Evolutionary conservation across 257 asterid species (phyloP).

Genomic region (Solanum neorickii): DNA sequence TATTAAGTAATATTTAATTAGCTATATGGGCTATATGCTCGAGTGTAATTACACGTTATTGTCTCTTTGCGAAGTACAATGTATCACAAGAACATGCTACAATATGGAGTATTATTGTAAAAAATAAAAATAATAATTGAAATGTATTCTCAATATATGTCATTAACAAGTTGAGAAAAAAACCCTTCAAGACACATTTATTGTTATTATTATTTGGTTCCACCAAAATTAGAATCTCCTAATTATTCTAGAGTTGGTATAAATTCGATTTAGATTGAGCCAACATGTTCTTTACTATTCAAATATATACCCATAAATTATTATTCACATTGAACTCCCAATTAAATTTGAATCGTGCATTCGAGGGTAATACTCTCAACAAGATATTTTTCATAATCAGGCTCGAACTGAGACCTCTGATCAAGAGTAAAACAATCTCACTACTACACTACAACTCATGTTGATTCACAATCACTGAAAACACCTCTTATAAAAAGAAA

Average conservation of each 20-base stretch:
- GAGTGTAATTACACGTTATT: neutral
- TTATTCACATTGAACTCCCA: too few species aligned
- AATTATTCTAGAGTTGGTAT: neutral
- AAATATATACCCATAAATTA: too few species aligned
- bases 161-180: neutral
- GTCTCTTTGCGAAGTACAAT: neutral
- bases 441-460: too few species aligned
- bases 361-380: too few species aligned
- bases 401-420: accelerated
- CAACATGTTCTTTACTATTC: too few species aligned
- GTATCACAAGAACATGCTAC: neutral
- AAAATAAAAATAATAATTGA: neutral
- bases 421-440: too few species aligned
- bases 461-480: too few species aligned
- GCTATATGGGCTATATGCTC: too few species aligned
- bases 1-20: too few species aligned
- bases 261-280: neutral
- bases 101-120: neutral
- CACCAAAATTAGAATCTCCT: neutral
- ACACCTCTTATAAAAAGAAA: too few species aligned
- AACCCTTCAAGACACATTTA: neutral
- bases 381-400: too few species aligned
- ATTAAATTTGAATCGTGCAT: too few species aligned
- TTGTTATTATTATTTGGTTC: neutral
- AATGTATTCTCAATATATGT: neutral